phyloP scores from a whole-genome alignment of 805 yeast species.

The Nadsonia fulvescens region DNA sequence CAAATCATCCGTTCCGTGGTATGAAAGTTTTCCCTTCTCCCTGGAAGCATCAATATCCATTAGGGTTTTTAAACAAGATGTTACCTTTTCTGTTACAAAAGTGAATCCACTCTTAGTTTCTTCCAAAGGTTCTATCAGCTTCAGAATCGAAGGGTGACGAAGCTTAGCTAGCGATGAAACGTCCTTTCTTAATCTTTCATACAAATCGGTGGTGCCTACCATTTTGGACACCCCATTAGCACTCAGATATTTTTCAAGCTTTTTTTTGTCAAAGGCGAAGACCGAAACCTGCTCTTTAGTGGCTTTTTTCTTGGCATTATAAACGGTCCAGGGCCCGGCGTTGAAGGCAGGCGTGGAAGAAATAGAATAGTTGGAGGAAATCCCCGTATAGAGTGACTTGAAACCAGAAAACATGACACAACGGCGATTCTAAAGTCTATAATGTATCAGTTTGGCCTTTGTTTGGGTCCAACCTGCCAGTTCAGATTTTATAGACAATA shows the following conservation, averaged over 20 bases:
- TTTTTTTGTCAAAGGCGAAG: constrained; percentile 70
- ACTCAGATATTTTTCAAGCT: constrained; percentile 37
- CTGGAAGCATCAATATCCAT: constrained; percentile 18
- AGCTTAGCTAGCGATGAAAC: constrained; percentile 58
- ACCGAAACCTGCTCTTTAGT: constrained; percentile 40
- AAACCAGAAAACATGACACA: not conserved
- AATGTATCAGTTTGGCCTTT: too few species aligned
- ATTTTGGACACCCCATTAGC: constrained; percentile 33
- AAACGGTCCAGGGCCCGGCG: constrained; percentile 70
- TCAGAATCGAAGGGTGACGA: constrained; percentile 76
- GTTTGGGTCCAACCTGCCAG: too few species aligned
- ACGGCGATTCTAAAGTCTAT: not conserved
- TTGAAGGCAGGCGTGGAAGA: constrained; percentile 54
- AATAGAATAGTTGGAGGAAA: constrained; percentile 34
- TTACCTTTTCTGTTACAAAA: constrained; percentile 74
- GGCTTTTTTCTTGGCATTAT: constrained; percentile 60
- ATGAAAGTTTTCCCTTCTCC: constrained; percentile 6
- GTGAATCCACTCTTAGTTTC: constrained; percentile 60
- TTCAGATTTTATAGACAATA: too few species aligned
- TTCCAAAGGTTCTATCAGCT: constrained; percentile 76
- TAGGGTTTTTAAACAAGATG: constrained; percentile 31
- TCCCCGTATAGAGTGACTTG: constrained; percentile 12
- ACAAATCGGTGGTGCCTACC: constrained; percentile 38
- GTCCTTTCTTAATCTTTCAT: constrained; percentile 46
- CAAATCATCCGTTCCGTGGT: too few species aligned